These are phyloP conservation scores for Noccaea caerulescens DNA, from an alignment of 345 rosid species.

Conservation along the genomic window DNA sequence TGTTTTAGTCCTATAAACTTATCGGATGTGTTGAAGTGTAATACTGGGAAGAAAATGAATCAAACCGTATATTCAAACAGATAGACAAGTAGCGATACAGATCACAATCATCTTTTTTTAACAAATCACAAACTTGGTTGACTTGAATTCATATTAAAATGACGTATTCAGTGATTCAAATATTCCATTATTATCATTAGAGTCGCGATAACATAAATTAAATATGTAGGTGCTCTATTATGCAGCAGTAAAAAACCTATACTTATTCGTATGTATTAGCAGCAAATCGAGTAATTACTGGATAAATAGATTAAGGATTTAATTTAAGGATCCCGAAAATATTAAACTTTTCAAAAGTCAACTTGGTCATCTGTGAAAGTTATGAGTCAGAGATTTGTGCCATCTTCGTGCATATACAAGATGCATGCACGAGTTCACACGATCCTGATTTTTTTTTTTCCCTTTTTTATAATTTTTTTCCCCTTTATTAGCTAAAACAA, in stretches of 20 bases:
- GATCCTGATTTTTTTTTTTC: background rate
- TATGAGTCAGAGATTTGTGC: slow-evolving; percentile 21
- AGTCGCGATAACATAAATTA: background rate
- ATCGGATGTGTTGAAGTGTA: background rate
- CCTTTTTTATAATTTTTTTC: no score
- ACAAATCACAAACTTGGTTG: slow-evolving; percentile 41
- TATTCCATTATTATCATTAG: slow-evolving; percentile 22
- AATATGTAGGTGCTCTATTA: background rate
- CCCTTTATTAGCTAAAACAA: background rate
- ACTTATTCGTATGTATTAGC: background rate
- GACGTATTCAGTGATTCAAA: slow-evolving; percentile 33
- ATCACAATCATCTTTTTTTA: background rate
- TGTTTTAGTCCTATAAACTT: background rate
- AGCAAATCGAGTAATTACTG: background rate
- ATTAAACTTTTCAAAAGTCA: background rate
- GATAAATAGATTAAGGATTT: background rate
- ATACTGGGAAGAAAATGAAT: slow-evolving; percentile 11
- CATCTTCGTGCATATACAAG: slow-evolving; percentile 25
- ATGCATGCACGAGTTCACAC: slow-evolving; percentile 38
- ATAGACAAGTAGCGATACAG: slow-evolving; percentile 10
- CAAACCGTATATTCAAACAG: slow-evolving; percentile 23
- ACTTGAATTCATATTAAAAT: slow-evolving; percentile 32
- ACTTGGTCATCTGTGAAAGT: slow-evolving; percentile 24
- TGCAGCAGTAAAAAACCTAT: background rate
- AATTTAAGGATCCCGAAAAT: background rate